These are phyloP conservation scores for Botrytis medusae DNA, from an alignment of 2,329 filamentous ascomycete genomes.

Conservation along the genomic window DNA sequence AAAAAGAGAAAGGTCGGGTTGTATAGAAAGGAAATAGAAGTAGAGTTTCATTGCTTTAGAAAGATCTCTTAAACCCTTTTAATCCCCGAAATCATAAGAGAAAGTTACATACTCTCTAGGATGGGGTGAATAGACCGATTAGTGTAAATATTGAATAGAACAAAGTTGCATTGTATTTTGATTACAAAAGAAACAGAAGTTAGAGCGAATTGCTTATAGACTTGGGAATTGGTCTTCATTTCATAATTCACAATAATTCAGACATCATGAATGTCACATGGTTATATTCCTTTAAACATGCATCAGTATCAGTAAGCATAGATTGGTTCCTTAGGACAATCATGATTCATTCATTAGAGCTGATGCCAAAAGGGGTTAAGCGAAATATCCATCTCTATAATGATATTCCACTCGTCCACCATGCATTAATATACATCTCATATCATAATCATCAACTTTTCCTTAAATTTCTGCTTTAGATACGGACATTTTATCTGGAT, in stretches of 20 bases:
- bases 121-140: not conserved
- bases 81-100: not conserved
- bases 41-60: not conserved
- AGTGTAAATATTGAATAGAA: not conserved
- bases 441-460: conserved; percentile 19
- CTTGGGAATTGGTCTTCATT: not conserved
- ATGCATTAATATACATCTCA: conserved; percentile 22
- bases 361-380: conserved; percentile 23
- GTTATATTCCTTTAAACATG: not conserved
- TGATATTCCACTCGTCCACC: conserved; percentile 14
- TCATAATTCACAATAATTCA: not conserved
- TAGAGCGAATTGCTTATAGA: no score
- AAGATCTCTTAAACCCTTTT: not conserved
- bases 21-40: not conserved
- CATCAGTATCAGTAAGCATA: not conserved
- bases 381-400: conserved; percentile 7
- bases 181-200: not conserved
- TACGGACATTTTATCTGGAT: conserved; percentile 30
- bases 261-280: no score
- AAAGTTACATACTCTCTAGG: not conserved
- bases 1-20: not conserved
- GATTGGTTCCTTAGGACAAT: conserved; percentile 4
- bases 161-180: not conserved
- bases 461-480: conserved; percentile 9
- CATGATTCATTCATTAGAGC: conserved; percentile 19